Conservation (phyloP, 2,329 filamentous ascomycete genomes). For the Fonsecaea monophora region DNA sequence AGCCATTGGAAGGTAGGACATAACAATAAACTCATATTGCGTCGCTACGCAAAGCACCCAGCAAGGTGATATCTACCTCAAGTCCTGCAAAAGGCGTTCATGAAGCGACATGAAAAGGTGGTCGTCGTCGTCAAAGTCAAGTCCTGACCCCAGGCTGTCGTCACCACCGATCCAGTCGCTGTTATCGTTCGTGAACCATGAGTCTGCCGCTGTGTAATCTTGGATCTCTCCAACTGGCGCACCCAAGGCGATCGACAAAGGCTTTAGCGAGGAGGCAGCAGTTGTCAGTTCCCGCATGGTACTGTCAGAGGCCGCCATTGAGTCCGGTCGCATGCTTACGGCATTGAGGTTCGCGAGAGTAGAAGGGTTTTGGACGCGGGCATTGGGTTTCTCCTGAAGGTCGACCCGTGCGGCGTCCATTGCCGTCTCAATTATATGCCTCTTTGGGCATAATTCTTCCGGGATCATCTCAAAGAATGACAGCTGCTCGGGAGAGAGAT, state of each 20-base stretch:
- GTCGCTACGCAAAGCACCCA: background rate
- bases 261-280: background rate
- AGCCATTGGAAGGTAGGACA: no score
- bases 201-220: background rate
- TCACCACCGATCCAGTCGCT: background rate
- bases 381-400: background rate
- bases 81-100: background rate
- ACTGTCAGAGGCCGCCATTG: background rate
- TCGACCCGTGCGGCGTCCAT: background rate
- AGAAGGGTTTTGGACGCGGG: background rate
- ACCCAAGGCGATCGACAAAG: background rate
- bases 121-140: background rate
- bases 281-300: conserved; percentile 1
- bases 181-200: background rate
- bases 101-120: background rate
- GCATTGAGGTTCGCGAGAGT: background rate
- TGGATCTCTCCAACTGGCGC: background rate
- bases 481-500: conserved; percentile 11
- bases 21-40: background rate
- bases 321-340: background rate
- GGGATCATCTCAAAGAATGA: conserved; percentile 15
- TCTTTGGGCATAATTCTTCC: conserved; percentile 6
- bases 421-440: conserved; percentile 3
- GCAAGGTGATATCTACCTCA: background rate
- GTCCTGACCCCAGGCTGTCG: background rate